Evolutionary conservation across 192 early-diverging fungal genomes (phyloP), one percentile per base, ranked within the genome.

Genomic region (Nowakowskiella sp.): DNA sequence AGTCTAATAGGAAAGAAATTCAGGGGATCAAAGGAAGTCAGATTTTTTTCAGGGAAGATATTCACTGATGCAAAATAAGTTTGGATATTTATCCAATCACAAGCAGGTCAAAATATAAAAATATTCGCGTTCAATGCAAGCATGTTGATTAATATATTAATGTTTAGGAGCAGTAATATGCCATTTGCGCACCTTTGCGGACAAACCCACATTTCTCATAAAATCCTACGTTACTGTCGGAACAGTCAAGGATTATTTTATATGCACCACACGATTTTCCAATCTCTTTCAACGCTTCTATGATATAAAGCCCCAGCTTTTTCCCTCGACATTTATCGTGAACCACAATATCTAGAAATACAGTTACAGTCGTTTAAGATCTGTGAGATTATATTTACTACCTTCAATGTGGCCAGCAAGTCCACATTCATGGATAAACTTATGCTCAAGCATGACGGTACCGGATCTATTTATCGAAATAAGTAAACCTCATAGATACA

Each of bases 151-250:
- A n/a, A n/a, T n/a, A n/a, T n/a, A n/a, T n/a, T n/a, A n/a, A n/a
- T n/a, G n/a, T n/a, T n/a, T n/a, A n/a, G n/a, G n/a, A n/a, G n/a
- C n/a, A 31, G 48, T 66, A 67, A 24, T 25, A 30, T 0, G 34
- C 58, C 66, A 68, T 68, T n/a, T 36, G 31, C 9, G 49, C 28
- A 39, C 49, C 51, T 24, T 67, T 66, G 8, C 23, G 23, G 6
- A 27, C 31, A 8, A 69, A 42, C 2, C 44, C 58, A 36, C 58
- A 67, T 50, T 68, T 68, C 32, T 62, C 52, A 44, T 69, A 69
- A 46, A 69, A 69, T 9, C 64, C 64, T 21, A 68, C 43, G 28
- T 69, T 69, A 28, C 67, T 51, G 24, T 69, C 50, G 3, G 24
- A 30, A 50, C 67, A 69, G 24, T 24, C 43, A 4, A 69, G 55